These are phyloP conservation scores for Vickermania ingenoplastis DNA, from an alignment of 208 protist species.

Conservation along the genomic window DNA sequence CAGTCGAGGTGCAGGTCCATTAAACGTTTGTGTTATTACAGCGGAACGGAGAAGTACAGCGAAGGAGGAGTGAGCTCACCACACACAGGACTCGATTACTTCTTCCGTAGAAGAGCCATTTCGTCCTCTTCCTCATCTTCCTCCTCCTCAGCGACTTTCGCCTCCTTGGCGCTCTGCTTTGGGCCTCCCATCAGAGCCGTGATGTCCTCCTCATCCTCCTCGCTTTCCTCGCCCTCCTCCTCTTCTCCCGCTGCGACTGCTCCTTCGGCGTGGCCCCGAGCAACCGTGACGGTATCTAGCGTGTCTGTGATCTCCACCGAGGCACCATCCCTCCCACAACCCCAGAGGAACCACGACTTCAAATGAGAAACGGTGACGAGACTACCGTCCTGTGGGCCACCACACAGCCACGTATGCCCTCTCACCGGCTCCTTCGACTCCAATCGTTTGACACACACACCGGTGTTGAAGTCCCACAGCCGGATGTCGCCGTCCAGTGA, in stretches of 20 bases:
- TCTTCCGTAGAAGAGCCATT: conserved; percentile 22
- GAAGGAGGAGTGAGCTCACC: no score
- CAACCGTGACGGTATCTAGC: conserved; percentile 5
- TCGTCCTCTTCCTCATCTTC: conserved; percentile 39
- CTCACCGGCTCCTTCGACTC: conserved; percentile 39
- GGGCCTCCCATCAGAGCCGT: conserved; percentile 10
- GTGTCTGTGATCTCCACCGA: conserved; percentile 21
- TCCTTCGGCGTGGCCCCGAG: background rate
- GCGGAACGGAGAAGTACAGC: no score
- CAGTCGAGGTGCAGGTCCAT: no score
- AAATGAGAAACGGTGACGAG: conserved; percentile 15
- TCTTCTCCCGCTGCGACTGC: no score
- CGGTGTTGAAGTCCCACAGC: conserved; percentile 68
- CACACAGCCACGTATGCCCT: conserved; percentile 36
- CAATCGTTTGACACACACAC: conserved; percentile 39
- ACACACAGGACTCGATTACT: no score
- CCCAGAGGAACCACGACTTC: conserved; percentile 69
- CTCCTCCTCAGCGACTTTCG: conserved; percentile 9
- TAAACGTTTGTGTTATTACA: no score
- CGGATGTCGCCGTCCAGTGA: conserved; percentile 68
- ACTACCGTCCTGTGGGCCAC: conserved; percentile 13
- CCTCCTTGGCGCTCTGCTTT: background rate
- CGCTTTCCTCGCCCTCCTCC: conserved; percentile 4
- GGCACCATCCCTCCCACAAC: conserved; percentile 13
- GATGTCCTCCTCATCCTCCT: conserved; percentile 15